Conservation (phyloP, 2,329 filamentous ascomycete species). For the Penicillium sp. region DNA sequence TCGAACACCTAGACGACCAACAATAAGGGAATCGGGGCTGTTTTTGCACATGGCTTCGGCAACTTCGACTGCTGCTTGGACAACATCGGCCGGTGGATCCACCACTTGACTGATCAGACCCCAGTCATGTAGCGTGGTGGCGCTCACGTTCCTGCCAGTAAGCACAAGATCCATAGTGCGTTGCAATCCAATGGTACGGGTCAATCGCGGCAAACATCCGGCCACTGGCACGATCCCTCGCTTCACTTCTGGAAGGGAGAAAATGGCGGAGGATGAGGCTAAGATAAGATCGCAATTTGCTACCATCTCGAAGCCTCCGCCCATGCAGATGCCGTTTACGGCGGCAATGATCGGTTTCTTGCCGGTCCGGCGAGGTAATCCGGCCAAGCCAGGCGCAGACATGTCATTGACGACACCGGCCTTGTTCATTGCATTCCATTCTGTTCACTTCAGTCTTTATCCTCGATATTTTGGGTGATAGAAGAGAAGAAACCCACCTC, state of each 20-base stretch:
- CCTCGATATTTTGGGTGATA: too few relatives aligned
- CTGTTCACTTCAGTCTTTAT: slow-evolving; percentile 11
- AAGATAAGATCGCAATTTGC: slow-evolving; percentile 68
- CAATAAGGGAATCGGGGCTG: slow-evolving; percentile 71
- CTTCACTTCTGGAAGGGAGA: slow-evolving; percentile 69
- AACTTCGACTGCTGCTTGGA: slow-evolving; percentile 52
- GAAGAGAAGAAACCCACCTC: slow-evolving; percentile 38
- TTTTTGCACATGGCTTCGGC: slow-evolving; percentile 61
- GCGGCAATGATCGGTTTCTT: slow-evolving; percentile 75
- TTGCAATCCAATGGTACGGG: slow-evolving; percentile 64
- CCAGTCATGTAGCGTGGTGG: slow-evolving; percentile 61
- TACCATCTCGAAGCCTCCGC: slow-evolving; percentile 74
- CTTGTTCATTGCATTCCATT: slow-evolving; percentile 55
- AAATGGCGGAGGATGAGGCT: slow-evolving; percentile 52
- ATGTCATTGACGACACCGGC: slow-evolving; percentile 32
- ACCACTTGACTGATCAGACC: slow-evolving; percentile 69
- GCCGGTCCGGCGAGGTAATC: slow-evolving; percentile 62
- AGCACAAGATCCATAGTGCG: slow-evolving; percentile 70
- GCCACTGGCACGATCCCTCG: slow-evolving; percentile 69
- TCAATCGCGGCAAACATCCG: slow-evolving; percentile 66
- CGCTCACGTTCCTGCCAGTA: slow-evolving; percentile 59
- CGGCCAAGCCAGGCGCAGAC: slow-evolving; percentile 59
- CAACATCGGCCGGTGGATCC: slow-evolving; percentile 30
- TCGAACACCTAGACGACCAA: slow-evolving; percentile 65
- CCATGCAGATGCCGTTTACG: slow-evolving; percentile 71